Conservation (phyloP, 805 yeast species). For the Candida vaughaniae region DNA sequence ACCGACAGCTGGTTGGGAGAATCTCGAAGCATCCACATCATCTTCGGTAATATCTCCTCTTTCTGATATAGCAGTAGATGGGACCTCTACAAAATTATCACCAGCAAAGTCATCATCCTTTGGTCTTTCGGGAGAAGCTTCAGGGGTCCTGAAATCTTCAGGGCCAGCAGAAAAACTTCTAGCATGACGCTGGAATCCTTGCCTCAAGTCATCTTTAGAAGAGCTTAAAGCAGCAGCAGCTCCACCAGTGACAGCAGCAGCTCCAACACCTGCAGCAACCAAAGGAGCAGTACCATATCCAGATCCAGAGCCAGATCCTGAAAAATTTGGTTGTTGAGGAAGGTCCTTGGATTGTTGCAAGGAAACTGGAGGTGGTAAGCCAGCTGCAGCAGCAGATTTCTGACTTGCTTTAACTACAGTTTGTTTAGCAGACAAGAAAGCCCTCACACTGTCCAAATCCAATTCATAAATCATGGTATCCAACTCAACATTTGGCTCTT, state of each 20-base stretch:
- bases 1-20: conserved; percentile 1
- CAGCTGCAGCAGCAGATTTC: conserved; percentile 14
- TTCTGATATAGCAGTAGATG: conserved; percentile 22
- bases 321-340: conserved; percentile 7
- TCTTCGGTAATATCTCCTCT: conserved; percentile 16
- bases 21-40: conserved; percentile 6
- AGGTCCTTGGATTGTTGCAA: background rate
- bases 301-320: conserved; percentile 21
- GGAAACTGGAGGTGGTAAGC: conserved; percentile 4
- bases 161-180: conserved; percentile 38
- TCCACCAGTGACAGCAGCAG: conserved; percentile 2
- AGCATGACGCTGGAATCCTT: conserved; percentile 26
- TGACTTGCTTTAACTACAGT: conserved; percentile 16
- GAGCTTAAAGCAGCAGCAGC: conserved; percentile 1
- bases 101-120: conserved; percentile 1
- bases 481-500: conserved; percentile 44
- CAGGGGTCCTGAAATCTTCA: conserved; percentile 30
- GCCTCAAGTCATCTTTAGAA: conserved; percentile 7
- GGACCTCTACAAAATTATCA: conserved; percentile 32
- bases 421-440: conserved; percentile 23
- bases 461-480: conserved; percentile 65
- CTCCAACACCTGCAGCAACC: conserved; percentile 11
- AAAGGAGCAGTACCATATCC: conserved; percentile 17
- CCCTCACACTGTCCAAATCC: conserved; percentile 48
- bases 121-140: conserved; percentile 24